These are phyloP conservation scores for Leucocoprinus sp. DNA, from an alignment of 768 basidiomycete species.

Conservation along the genomic window DNA sequence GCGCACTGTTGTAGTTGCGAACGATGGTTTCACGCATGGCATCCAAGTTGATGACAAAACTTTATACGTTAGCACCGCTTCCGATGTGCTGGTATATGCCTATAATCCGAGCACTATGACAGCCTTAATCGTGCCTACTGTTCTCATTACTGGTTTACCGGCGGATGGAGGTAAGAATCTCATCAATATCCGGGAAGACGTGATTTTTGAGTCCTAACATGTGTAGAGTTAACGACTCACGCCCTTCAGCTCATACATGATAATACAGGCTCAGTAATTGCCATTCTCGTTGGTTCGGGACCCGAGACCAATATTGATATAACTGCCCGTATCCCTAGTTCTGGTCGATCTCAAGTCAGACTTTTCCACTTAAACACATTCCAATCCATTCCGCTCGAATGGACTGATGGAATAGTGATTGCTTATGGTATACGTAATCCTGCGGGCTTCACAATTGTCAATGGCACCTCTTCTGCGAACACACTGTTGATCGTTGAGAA, in stretches of 20 bases:
- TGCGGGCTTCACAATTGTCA: slow-evolving; percentile 31
- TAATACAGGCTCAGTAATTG: slow-evolving; percentile 10
- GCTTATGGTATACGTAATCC: slow-evolving; percentile 39
- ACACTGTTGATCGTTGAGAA: slow-evolving; percentile 34
- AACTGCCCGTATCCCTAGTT: slow-evolving; percentile 33
- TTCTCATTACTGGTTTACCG: slow-evolving; percentile 26
- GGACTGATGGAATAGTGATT: slow-evolving; percentile 26
- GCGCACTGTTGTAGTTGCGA: slow-evolving; percentile 29
- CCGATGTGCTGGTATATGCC: slow-evolving; percentile 24
- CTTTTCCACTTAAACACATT: slow-evolving; percentile 17
- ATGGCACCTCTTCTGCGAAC: slow-evolving; percentile 7
- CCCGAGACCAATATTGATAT: slow-evolving; percentile 33
- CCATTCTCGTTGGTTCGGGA: slow-evolving; percentile 30
- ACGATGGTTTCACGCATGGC: slow-evolving; percentile 32
- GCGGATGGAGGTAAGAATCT: slow-evolving; percentile 30
- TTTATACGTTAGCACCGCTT: slow-evolving; percentile 33
- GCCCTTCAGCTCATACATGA: slow-evolving; percentile 27
- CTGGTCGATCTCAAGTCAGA: slow-evolving; percentile 35
- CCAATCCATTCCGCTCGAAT: slow-evolving; percentile 16
- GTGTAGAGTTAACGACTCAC: slow-evolving; percentile 33
- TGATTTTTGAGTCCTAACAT: neutral
- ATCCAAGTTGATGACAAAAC: slow-evolving; percentile 28
- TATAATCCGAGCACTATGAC: slow-evolving; percentile 27
- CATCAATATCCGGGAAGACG: neutral
- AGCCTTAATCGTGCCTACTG: slow-evolving; percentile 17